Percentiles rank a stretch among this genome's conserved stretches.
Conservation (phyloP, 2,329 filamentous ascomycete genomes). For the Aspergillus brunneoviolaceus region DNA sequence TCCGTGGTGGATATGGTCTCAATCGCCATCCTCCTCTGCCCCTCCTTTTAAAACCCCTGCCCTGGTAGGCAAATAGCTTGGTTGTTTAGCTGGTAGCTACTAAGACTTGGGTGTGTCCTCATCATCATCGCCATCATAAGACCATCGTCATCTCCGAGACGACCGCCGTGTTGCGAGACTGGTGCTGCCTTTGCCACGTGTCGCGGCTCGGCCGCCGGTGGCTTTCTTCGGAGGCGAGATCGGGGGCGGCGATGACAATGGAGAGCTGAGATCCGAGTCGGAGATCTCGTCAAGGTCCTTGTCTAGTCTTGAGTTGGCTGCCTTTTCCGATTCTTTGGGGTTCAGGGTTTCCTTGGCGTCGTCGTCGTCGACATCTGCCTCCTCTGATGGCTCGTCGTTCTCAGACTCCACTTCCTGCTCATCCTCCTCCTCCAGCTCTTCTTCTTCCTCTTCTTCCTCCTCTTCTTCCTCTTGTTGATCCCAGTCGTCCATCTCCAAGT, state of each 20-base stretch:
- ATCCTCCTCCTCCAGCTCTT: slow-evolving; percentile 23
- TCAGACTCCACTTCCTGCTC: slow-evolving; percentile 20
- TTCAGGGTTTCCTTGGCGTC: slow-evolving; percentile 21
- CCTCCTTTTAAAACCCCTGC: no score
- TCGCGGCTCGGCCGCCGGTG: background rate
- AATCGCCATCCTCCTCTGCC: no score
- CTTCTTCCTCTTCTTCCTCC: slow-evolving; percentile 32
- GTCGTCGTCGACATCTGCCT: slow-evolving; percentile 8
- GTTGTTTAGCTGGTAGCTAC: no score
- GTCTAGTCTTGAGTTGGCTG: slow-evolving; percentile 10
- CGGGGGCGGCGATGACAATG: slow-evolving; percentile 11
- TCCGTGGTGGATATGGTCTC: no score
- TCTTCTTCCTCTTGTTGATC: slow-evolving; percentile 30
- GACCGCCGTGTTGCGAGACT: slow-evolving; percentile 22
- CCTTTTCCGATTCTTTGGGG: slow-evolving; percentile 2
- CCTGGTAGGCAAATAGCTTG: no score
- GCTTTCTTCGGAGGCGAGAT: slow-evolving; percentile 15
- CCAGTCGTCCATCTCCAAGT: slow-evolving; percentile 43
- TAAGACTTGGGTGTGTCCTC: background rate
- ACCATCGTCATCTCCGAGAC: slow-evolving; percentile 18
- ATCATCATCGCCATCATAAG: slow-evolving; percentile 11
- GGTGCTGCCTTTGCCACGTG: slow-evolving; percentile 13
- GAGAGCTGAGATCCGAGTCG: slow-evolving; percentile 7
- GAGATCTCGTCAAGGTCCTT: slow-evolving; percentile 1
- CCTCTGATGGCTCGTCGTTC: slow-evolving; percentile 21